Evolutionary conservation across 331 rosid species (phyloP).

Genomic region (Rosa hybrid): DNA sequence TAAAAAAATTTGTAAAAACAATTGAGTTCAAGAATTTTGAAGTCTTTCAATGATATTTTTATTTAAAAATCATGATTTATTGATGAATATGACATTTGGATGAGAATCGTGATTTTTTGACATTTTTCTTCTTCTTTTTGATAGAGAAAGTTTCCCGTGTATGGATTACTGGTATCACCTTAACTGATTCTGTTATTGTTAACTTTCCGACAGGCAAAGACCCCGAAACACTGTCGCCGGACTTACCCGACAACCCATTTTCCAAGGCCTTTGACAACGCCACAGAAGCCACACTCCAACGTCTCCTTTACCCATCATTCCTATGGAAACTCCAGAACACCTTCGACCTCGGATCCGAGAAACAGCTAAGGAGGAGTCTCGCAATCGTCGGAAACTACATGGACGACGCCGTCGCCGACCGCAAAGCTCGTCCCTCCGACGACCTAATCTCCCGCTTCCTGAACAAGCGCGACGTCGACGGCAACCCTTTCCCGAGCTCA

Average conservation of each 20-base stretch:
- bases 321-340: conserved; percentile 65
- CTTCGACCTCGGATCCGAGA: conserved; percentile 52
- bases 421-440: conserved; percentile 68
- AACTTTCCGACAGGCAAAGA: conserved; percentile 39
- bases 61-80: too few relatives aligned
- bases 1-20: too few relatives aligned
- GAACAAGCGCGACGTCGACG: conserved; percentile 62
- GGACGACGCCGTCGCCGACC: conserved; percentile 64
- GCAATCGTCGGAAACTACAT: conserved; percentile 65
- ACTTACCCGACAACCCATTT: conserved; percentile 57
- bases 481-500: conserved; percentile 38
- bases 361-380: conserved; percentile 46
- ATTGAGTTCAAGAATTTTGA: too few relatives aligned
- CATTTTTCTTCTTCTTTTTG: too few relatives aligned
- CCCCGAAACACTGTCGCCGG: conserved; percentile 80
- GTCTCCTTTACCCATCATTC: conserved; percentile 73
- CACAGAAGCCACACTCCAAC: conserved; percentile 76
- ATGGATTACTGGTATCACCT: too few relatives aligned
- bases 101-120: too few relatives aligned
- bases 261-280: conserved; percentile 75
- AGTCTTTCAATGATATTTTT: too few relatives aligned
- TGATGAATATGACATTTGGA: too few relatives aligned
- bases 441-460: conserved; percentile 77
- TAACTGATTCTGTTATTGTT: not conserved
- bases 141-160: too few relatives aligned